phyloP scores from a whole-genome alignment of 106 monocot species.

The Triglochin maritima region DNA sequence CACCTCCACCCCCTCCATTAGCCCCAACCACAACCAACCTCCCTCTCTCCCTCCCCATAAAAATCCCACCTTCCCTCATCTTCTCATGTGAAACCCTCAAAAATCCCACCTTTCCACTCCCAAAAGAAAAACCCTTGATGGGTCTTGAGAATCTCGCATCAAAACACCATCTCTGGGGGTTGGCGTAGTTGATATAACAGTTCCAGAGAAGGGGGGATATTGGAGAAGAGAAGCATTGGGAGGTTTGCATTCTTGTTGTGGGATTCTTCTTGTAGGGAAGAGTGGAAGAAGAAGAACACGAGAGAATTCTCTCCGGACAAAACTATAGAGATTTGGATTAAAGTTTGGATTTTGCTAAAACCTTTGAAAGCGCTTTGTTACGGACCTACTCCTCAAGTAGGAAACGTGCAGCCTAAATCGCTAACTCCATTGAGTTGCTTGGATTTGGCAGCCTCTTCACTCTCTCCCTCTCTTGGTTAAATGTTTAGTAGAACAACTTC shows the following conservation, averaged over 20 bases:
- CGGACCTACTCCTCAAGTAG: too few species aligned
- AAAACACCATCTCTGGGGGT: conserved; percentile 1
- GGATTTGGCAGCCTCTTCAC: too few species aligned
- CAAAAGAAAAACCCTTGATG: background rate
- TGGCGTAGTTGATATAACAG: background rate
- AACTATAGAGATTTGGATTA: too few species aligned
- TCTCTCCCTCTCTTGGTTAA: too few species aligned
- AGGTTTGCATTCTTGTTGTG: conserved; percentile 9
- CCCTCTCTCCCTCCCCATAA: conserved; percentile 14
- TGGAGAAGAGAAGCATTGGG: conserved; percentile 10
- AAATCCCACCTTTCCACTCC: conserved; percentile 11
- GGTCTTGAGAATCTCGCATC: background rate
- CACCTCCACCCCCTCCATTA: conserved; percentile 35
- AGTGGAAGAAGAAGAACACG: too few species aligned
- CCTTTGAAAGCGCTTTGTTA: too few species aligned
- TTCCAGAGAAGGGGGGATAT: conserved; percentile 7
- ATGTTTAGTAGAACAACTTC: too few species aligned
- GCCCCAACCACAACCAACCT: conserved; percentile 20
- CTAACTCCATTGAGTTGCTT: too few species aligned
- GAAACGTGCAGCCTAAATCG: too few species aligned
- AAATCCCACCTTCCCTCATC: conserved; percentile 25
- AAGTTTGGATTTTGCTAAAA: too few species aligned
- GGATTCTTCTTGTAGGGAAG: too few species aligned
- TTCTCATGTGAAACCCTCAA: conserved; percentile 2
- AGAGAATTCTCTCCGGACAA: too few species aligned